Evolutionary conservation across 371 early-diverging fungal species (phyloP).

Genomic region (Blakeslea trispora): DNA sequence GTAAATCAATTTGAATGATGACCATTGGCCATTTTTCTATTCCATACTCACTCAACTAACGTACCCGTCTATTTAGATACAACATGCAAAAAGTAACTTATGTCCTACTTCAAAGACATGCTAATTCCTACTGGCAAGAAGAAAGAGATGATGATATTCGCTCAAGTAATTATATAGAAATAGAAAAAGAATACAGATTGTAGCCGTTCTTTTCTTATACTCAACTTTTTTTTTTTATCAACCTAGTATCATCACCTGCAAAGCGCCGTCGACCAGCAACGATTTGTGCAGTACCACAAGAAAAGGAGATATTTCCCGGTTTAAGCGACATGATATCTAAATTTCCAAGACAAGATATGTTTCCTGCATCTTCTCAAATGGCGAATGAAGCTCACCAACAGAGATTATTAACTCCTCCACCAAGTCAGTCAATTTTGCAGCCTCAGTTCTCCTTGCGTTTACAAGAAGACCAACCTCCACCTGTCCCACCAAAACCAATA

Average conservation of each 20-base stretch:
- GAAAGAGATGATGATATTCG: slow-evolving; percentile 43
- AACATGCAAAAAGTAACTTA: slow-evolving; percentile 58
- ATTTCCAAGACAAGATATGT: slow-evolving; percentile 31
- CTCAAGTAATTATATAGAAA: slow-evolving; percentile 22
- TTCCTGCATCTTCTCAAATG: slow-evolving; percentile 4
- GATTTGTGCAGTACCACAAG: slow-evolving; percentile 40
- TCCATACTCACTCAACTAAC: not conserved
- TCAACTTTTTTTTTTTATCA: not conserved
- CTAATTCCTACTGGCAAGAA: slow-evolving; percentile 47
- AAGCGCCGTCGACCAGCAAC: slow-evolving; percentile 49
- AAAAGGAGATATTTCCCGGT: slow-evolving; percentile 38
- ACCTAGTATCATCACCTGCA: slow-evolving; percentile 26
- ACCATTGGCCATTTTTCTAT: too few species aligned
- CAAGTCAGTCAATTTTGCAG: not conserved
- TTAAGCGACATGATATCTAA: slow-evolving; percentile 43
- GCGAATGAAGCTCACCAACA: slow-evolving; percentile 22
- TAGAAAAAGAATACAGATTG: not conserved
- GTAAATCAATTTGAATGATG: slow-evolving; percentile 1
- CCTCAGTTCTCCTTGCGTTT: slow-evolving; percentile 6
- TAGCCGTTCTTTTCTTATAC: too few species aligned
- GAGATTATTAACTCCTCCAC: slow-evolving; percentile 4
- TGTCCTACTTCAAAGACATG: slow-evolving; percentile 49
- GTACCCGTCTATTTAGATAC: slow-evolving; percentile 26
- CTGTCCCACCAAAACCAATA: slow-evolving; percentile 47
- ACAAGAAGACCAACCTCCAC: slow-evolving; percentile 32